phyloP scores from a whole-genome alignment of 139 green algal species.

The Astrephomene gubernaculifera region DNA sequence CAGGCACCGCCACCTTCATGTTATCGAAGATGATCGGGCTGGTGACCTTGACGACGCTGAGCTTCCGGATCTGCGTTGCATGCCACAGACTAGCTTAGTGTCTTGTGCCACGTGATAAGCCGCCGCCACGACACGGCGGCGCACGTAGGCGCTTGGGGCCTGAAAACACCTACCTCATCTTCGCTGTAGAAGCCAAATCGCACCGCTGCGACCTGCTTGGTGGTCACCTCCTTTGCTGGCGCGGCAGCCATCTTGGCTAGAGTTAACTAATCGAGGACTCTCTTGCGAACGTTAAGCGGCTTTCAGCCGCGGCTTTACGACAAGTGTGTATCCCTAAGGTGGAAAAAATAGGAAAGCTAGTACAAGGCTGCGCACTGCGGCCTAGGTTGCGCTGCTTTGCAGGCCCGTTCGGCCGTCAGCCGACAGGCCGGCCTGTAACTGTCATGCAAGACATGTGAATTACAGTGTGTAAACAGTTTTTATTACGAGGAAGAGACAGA shows the following conservation, averaged over 20 bases:
- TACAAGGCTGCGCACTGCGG: no score
- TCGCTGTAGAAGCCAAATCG: slow-evolving; percentile 92
- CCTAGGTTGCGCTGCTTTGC: no score
- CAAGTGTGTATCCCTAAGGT: background rate
- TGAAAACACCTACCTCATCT: slow-evolving; percentile 81
- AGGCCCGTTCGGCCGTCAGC: no score
- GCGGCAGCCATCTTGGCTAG: slow-evolving; percentile 53
- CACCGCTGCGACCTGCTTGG: slow-evolving; percentile 75
- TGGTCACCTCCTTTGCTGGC: slow-evolving; percentile 80
- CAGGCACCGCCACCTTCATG: slow-evolving; percentile 77
- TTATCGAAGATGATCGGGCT: slow-evolving; percentile 89
- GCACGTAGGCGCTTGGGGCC: no score
- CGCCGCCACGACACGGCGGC: no score
- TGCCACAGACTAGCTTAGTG: no score
- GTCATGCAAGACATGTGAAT: no score
- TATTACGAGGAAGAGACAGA: no score
- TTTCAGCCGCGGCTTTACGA: background rate
- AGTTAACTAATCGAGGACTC: background rate
- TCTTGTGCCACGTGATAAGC: no score
- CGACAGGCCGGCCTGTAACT: no score
- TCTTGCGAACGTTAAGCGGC: background rate
- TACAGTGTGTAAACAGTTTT: no score
- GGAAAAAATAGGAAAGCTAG: background rate
- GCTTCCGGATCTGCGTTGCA: slow-evolving; percentile 81
- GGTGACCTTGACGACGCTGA: slow-evolving; percentile 91